Evolutionary conservation across 345 rosid genomes (phyloP), one percentile per base, ranked within the genome.

Genomic region (Garcia nutans): DNA sequence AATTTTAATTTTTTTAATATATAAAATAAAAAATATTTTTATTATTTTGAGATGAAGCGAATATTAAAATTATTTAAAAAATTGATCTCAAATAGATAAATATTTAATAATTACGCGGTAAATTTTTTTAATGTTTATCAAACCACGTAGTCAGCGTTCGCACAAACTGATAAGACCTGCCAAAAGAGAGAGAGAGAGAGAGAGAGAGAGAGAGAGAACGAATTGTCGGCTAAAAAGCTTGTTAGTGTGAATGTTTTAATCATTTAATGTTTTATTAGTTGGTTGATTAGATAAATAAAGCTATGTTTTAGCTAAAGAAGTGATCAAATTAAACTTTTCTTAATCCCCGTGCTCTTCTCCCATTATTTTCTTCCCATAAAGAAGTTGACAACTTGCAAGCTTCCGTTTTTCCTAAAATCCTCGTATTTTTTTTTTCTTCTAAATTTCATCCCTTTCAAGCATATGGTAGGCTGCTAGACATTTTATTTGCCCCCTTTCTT

Each of bases 201-300:
- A 28, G 31, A 13, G 0, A 11, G 23, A 12, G 0, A 11, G n/a
- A n/a, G n/a, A n/a, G n/a, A n/a, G n/a, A n/a, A n/a, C n/a, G n/a
- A n/a, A n/a, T n/a, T 11, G n/a, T 10, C 22, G 67, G n/a, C 10
- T 31, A 5, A 74, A 56, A 79, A 49, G 54, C 17, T 65, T 5
- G 58, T 74, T 61, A 55, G 71, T 0, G 73, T 49, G 65, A 23
- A 52, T 77, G 83, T 54, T 28, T 1, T 28, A 28, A 28, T 1
- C 31, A 28, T 28, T 28, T 28, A 28, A 28, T 28, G 31, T 28
- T 28, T 28, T 28, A 28, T 28, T 28, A 28, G 2, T 28, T 74
- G 57, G 84, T 77, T 67, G 81, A 78, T 77, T 71, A 59, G 76
- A 81, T 28, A 42, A 74, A 74, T 59, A 44, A 72, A 2, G 45